Base-by-base conservation (phyloP, 225 moss, liverwort and hornwort genomes). In the Physcomitrellopsis africana region DNA sequence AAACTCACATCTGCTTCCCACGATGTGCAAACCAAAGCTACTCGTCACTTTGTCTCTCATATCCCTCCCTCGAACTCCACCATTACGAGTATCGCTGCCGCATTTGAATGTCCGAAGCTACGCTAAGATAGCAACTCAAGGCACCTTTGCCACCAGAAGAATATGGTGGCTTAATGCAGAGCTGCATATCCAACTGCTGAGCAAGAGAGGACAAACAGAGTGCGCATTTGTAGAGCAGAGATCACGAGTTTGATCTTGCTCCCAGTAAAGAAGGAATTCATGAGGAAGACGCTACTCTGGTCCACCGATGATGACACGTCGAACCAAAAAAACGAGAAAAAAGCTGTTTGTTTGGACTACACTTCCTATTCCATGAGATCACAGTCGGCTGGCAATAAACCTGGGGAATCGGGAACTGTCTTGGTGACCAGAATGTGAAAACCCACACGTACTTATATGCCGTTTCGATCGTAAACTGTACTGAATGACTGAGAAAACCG, bases 251-350 rank as follows among this genome's bases (percentile, higher is more conserved):
- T 16, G 58, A 32, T 32, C 8, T n/a, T 27, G 37, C 43, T 69
- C 32, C 65, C 69, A 69, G 51, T 61, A 58, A 16, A 14, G 52
- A 65, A 63, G 46, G 23, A 66, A 45, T 8, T 0, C 24, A 73
- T 59, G 60, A 51, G 53, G 9, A 11, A 63, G 19, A 23, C 15
- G 3, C 3, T 16, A 14, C 15, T 46, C 74, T 53, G 22, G 47
- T 37, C 32, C 32, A 67, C 41, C 51, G 69, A 67, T 67, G 72
- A 67, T 1, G 67, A 68, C 75, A 76, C 67, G n/a, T 62, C 55
- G 32, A 37, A 37, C 32, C 32, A 37, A 20, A 10, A 15, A 63
- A 83, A 27, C 67, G 24, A 72, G 67, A 56, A 61, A 32, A 8
- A 19, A 26, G 10, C 20, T 61, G 20, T 37, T 37, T 10, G 1